Base-by-base conservation (phyloP, 495 filamentous ascomycete species). In the Penicillium daleae region DNA sequence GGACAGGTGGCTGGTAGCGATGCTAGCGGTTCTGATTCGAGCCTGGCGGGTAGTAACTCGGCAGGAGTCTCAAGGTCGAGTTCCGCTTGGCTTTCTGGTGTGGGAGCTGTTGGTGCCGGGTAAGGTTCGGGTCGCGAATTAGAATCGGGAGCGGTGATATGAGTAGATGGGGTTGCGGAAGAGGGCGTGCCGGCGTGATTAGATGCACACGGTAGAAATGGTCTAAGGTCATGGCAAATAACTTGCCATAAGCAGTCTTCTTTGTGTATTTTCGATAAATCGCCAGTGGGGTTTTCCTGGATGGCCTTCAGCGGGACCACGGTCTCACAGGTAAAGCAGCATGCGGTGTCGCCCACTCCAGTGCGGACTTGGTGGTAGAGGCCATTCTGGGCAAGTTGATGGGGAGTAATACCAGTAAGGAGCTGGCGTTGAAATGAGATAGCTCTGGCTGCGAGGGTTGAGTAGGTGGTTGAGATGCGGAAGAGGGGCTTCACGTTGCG, bases 401-500 rank as follows among this genome's bases (percentile, higher is more conserved):
- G 33, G 10, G 33, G 33, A 0, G 10, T 37, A 12, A 37, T 15
- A 37, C 10, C 33, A 37, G 6, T 37, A 4, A 15, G 33, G 12
- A 37, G 33, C 33, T 37, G 33, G 33, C 33, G 33, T 37, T 37
- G 33, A 37, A 37, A 37, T 37, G 33, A 37, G 33, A 37, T 37
- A 37, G 33, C 33, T 37, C 33, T 37, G 33, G 33, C 33, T 37
- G 33, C 33, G 33, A 37, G 0, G 33, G 33, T 37, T 15, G 33
- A 37, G 10, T 37, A 37, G 33, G 33, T 37, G 33, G 33, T 37
- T 37, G 33, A 37, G 33, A 37, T 37, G 4, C 44, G 22, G 1
- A 48, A 48, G 44, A 48, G 44, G 44, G 44, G 44, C 44, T 48
- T 48, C 44, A 48, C 44, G 44, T 24, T 48, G 44, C 44, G 44